Conservation (phyloP, 306 rosid genomes). For the Malus orientalis region DNA sequence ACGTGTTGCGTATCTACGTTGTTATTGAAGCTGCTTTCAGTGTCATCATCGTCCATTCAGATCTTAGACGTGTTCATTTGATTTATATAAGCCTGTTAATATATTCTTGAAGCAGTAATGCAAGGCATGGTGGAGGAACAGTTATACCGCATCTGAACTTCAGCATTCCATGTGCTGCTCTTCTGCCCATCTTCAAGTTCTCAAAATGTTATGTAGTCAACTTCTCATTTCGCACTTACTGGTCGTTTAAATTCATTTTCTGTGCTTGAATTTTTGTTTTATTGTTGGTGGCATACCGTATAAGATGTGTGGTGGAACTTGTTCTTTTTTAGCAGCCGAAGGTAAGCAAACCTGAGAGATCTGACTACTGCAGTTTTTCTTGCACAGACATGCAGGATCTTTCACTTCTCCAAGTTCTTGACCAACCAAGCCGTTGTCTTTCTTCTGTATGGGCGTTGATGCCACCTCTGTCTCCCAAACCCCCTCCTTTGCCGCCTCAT, state of each 20-base stretch:
- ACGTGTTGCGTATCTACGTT: not conserved
- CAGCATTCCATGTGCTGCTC: slow-evolving; percentile 80
- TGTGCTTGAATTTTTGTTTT: not conserved
- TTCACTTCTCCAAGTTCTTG: slow-evolving; percentile 52
- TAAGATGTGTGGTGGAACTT: not conserved
- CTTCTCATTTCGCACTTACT: not conserved
- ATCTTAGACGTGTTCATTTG: not conserved
- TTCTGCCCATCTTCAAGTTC: slow-evolving; percentile 60
- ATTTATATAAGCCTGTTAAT: not conserved
- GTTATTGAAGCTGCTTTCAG: not conserved
- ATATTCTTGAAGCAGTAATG: no score
- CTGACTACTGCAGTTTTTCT: slow-evolving; percentile 12
- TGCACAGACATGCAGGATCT: slow-evolving; percentile 55
- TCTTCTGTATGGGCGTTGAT: slow-evolving; percentile 80
- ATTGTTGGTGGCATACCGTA: not conserved
- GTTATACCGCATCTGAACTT: slow-evolving; percentile 70
- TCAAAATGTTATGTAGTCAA: slow-evolving; percentile 46
- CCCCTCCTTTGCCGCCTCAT: slow-evolving; percentile 37
- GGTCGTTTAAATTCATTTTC: not conserved
- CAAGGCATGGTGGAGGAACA: no score
- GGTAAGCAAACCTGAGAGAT: not conserved
- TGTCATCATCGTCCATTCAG: not conserved
- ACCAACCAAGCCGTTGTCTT: slow-evolving; percentile 54
- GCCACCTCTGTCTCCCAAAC: slow-evolving; percentile 60
- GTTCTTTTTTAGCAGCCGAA: not conserved